A percentile compares a stretch with the other conserved stretches of the same genome.
These are phyloP conservation scores for Dioscorea dumetorum DNA, from an alignment of 106 monocot genomes.

Conservation along the genomic window DNA sequence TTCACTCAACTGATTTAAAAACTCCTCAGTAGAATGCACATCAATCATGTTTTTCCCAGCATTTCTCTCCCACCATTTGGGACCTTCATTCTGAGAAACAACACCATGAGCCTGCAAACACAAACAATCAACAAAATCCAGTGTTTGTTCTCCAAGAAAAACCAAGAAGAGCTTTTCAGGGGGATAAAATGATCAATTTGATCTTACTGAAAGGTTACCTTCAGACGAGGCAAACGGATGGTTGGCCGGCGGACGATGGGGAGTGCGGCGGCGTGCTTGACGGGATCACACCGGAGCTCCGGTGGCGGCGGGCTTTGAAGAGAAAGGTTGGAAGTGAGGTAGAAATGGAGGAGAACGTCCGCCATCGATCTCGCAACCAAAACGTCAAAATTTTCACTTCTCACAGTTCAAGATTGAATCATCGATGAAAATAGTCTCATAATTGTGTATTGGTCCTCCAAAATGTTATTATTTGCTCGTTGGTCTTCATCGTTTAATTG, in stretches of 20 bases:
- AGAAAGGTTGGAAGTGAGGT: background rate
- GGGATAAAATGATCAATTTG: background rate
- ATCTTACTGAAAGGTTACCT: background rate
- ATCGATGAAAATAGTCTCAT: too few species aligned
- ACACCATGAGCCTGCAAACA: conserved; percentile 55
- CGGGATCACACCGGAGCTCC: background rate
- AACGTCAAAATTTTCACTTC: too few species aligned
- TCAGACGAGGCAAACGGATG: conserved; percentile 4
- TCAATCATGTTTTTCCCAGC: conserved; percentile 86
- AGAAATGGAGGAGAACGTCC: conserved; percentile 4
- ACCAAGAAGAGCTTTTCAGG: too few species aligned
- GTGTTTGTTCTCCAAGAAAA: background rate
- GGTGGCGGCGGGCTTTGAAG: background rate
- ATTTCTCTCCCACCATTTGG: conserved; percentile 96
- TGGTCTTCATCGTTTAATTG: too few species aligned
- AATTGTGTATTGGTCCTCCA: too few species aligned
- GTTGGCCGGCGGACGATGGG: background rate
- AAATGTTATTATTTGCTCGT: too few species aligned
- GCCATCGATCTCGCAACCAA: conserved; percentile 2
- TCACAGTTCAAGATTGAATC: too few species aligned
- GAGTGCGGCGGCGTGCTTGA: background rate
- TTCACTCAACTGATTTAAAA: conserved; percentile 57
- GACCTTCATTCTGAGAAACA: conserved; percentile 44
- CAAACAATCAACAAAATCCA: background rate
- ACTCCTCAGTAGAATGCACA: conserved; percentile 80